Base-by-base conservation (phyloP, 2,329 filamentous ascomycete genomes). In the Penicillium sclerotiorum region DNA sequence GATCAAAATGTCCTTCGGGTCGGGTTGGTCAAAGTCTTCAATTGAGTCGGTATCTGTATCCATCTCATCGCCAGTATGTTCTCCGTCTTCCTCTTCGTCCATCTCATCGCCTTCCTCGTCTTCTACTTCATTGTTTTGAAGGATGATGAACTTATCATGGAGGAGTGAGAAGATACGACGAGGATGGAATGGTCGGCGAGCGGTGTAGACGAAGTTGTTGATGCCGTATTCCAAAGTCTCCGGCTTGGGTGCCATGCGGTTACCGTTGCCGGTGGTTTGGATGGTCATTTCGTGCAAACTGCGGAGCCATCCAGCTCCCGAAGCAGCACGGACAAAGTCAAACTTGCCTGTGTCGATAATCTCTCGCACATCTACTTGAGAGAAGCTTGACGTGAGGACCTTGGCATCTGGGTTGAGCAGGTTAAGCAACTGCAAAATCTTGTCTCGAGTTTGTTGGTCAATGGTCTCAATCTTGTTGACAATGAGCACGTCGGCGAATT, bases 401-500 rank as follows among this genome's bases (percentile, higher is more conserved):
- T 84, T 87, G 36, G 86, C 86, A 0, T 78, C 75, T 1, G 83
- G 87, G 54, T 90, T 90, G 13, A 90, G 77, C 42, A 81, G 78
- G 49, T 77, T 77, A 46, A 88, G 70, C 8, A 87, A 69, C 0
- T 76, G 73, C 2, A 74, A 64, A 46, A 88, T 76, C 3, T 79
- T 72, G 4, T 68, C 60, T 15, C 77, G 73, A 1, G 73, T 77
- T 17, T 62, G 70, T 5, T 70, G 64, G 33, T 76, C 67, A 12
- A 88, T 82, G 52, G 83, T 80, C 52, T 89, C 85, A 5, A 81
- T 74, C 67, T 90, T 90, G 70, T 90, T 90, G 17, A 89, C 70
- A 3, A 89, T 77, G 12, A 90, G 78, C 6, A 89, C 85, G 56
- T 90, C 86, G 0, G 87, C 86, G 58, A 90, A 90, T 67, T 90